A percentile compares a stretch with the other conserved stretches of the same genome.
phyloP scores from a whole-genome alignment of 2,329 filamentous ascomycete species.

The Ophiocordyceps sinensis region DNA sequence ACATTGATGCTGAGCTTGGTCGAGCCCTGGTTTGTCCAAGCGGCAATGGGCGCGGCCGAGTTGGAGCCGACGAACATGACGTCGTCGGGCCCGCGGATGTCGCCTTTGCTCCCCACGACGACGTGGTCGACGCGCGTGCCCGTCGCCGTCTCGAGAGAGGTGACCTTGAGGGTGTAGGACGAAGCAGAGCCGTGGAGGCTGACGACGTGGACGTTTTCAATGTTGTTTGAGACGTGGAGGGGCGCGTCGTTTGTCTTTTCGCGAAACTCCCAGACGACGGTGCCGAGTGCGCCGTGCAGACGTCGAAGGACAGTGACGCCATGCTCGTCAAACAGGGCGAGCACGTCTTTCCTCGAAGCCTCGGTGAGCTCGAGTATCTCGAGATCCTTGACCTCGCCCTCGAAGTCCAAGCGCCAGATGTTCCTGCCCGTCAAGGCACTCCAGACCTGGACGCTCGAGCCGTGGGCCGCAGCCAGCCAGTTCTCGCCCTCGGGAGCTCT shows the following conservation, averaged over 20 bases:
- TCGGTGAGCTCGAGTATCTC: slow-evolving; percentile 64
- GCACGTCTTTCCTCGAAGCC: slow-evolving; percentile 49
- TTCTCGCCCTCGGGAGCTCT: slow-evolving; percentile 67
- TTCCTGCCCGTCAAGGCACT: slow-evolving; percentile 68
- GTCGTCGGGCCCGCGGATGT: slow-evolving; percentile 48
- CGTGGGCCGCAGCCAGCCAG: slow-evolving; percentile 60
- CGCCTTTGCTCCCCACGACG: slow-evolving; percentile 56
- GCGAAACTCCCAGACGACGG: slow-evolving; percentile 63
- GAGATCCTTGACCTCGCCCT: slow-evolving; percentile 48
- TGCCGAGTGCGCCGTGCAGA: slow-evolving; percentile 58
- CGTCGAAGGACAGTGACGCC: slow-evolving; percentile 48
- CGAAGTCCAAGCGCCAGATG: slow-evolving; percentile 55
- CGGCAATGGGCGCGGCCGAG: slow-evolving; percentile 58
- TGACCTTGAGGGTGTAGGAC: slow-evolving; percentile 64
- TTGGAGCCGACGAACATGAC: slow-evolving; percentile 66
- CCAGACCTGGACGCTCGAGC: slow-evolving; percentile 62
- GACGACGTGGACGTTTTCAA: slow-evolving; percentile 60
- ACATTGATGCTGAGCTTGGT: slow-evolving; percentile 58
- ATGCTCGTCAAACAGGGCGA: slow-evolving; percentile 51
- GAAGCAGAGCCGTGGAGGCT: slow-evolving; percentile 55
- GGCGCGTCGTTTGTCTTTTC: slow-evolving; percentile 56
- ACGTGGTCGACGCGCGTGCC: slow-evolving; percentile 62
- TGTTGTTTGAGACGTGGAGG: slow-evolving; percentile 59
- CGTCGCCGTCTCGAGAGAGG: slow-evolving; percentile 55
- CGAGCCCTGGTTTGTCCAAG: slow-evolving; percentile 53